Evolutionary conservation across 2,329 filamentous ascomycete species (phyloP).

Genomic region (Ceratocystis alfenasii): DNA sequence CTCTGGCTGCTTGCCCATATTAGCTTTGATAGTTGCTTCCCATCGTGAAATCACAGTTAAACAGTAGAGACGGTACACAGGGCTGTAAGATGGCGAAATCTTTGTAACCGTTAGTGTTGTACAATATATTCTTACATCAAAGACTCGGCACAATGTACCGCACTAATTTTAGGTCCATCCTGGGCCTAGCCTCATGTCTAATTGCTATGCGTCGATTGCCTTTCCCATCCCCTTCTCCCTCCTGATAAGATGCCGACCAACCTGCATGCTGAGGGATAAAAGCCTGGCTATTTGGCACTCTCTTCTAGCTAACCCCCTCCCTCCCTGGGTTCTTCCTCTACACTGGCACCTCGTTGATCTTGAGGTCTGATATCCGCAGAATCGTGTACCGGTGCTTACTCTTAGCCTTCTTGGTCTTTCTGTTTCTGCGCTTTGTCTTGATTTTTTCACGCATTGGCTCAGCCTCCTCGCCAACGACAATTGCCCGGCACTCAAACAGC

Average conservation of each 20-base stretch:
- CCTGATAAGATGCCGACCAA: no score
- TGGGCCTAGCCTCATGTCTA: background rate
- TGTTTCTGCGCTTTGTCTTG: slow-evolving; percentile 69
- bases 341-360: slow-evolving; percentile 37
- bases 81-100: background rate
- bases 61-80: background rate
- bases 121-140: slow-evolving; percentile 21
- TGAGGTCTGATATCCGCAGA: slow-evolving; percentile 70
- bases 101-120: slow-evolving; percentile 7
- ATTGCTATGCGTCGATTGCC: background rate
- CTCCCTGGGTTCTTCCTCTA: background rate
- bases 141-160: slow-evolving; percentile 4
- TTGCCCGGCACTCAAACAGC: slow-evolving; percentile 73
- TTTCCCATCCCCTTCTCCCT: no score
- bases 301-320: background rate
- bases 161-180: background rate
- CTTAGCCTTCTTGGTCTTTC: slow-evolving; percentile 60
- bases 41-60: no score
- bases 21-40: background rate
- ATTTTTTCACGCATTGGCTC: slow-evolving; percentile 66
- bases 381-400: slow-evolving; percentile 91
- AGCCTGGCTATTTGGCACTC: background rate
- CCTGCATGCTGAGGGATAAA: background rate
- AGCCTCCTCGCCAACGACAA: slow-evolving; percentile 72
- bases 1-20: background rate